A percentile compares a stretch with the other conserved stretches of the same genome.
These are phyloP conservation scores for Adiantum capillusveneris DNA, from an alignment of 75 land plant genomes.

Conservation along the genomic window DNA sequence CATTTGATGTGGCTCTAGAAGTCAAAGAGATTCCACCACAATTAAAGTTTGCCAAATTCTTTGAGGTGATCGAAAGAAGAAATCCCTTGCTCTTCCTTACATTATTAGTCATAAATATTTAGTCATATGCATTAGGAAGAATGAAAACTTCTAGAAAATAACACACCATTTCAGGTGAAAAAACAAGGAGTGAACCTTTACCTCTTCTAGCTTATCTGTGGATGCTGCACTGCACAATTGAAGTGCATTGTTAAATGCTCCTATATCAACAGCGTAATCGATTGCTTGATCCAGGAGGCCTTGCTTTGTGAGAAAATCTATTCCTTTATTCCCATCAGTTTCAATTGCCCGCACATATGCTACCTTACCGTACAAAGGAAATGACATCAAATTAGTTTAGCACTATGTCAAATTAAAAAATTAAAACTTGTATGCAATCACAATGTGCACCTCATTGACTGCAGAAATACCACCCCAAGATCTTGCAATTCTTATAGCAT, in stretches of 20 bases:
- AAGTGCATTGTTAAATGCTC: slow-evolving; percentile 37
- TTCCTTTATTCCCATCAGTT: slow-evolving; percentile 22
- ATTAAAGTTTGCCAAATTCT: too few relatives aligned
- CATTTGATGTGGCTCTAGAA: too few relatives aligned
- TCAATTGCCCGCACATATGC: slow-evolving; percentile 40
- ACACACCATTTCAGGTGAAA: too few relatives aligned
- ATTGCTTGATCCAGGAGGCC: slow-evolving; percentile 37
- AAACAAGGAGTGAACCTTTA: slow-evolving; percentile 6
- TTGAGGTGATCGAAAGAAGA: too few relatives aligned
- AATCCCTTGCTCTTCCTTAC: too few relatives aligned
- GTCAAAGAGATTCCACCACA: too few relatives aligned
- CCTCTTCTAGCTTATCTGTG: slow-evolving; percentile 30
- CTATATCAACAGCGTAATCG: slow-evolving; percentile 27
- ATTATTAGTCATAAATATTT: too few relatives aligned
- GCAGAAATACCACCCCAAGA: slow-evolving; percentile 25
- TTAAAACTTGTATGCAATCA: neutral
- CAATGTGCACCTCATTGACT: slow-evolving; percentile 19
- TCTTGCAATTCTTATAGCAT: slow-evolving; percentile 36
- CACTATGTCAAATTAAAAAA: slow-evolving; percentile 1
- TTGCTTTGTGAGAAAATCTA: slow-evolving; percentile 26
- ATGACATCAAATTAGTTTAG: neutral
- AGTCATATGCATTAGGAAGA: too few relatives aligned
- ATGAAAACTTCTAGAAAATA: too few relatives aligned
- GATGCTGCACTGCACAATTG: slow-evolving; percentile 23
- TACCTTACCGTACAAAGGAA: slow-evolving; percentile 9